Evolutionary conservation across 2,329 filamentous ascomycete genomes (phyloP).

Genomic region (Cladosporium sp.): DNA sequence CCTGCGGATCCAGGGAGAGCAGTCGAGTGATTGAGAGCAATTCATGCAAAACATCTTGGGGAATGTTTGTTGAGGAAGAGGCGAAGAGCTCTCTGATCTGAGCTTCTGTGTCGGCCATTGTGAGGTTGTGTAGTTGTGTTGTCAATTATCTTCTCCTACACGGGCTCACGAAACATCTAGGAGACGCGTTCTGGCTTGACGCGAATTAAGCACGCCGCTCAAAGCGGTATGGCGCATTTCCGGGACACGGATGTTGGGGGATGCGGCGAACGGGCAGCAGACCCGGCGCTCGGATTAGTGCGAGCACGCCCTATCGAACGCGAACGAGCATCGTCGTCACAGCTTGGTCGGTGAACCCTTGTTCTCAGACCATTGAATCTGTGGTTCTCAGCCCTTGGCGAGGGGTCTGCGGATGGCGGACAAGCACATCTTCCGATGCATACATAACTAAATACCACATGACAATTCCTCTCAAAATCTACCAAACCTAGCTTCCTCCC

Average conservation of each 20-base stretch:
- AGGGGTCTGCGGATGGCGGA: not conserved
- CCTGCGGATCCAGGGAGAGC: constrained; percentile 74
- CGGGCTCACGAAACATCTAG: not conserved
- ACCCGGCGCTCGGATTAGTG: not conserved
- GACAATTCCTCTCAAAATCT: no score
- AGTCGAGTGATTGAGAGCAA: constrained; percentile 81
- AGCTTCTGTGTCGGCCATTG: constrained; percentile 40
- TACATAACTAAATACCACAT: no score
- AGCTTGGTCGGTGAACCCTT: not conserved
- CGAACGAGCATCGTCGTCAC: not conserved
- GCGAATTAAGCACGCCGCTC: not conserved
- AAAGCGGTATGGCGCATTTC: not conserved
- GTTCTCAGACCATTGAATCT: not conserved
- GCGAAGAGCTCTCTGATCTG: constrained; percentile 46
- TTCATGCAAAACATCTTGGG: constrained; percentile 74
- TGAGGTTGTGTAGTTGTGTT: not conserved
- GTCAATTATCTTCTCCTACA: not conserved
- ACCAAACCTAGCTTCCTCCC: no score
- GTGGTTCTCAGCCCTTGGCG: not conserved
- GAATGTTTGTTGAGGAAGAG: constrained; percentile 48
- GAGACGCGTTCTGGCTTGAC: not conserved
- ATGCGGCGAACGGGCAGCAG: not conserved
- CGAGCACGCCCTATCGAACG: not conserved
- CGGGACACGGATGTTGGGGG: no score
- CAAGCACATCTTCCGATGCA: not conserved